Percentiles rank a stretch among this genome's conserved stretches.
phyloP scores from a whole-genome alignment of 768 basidiomycete genomes.

The Aureoboletus auriporus region DNA sequence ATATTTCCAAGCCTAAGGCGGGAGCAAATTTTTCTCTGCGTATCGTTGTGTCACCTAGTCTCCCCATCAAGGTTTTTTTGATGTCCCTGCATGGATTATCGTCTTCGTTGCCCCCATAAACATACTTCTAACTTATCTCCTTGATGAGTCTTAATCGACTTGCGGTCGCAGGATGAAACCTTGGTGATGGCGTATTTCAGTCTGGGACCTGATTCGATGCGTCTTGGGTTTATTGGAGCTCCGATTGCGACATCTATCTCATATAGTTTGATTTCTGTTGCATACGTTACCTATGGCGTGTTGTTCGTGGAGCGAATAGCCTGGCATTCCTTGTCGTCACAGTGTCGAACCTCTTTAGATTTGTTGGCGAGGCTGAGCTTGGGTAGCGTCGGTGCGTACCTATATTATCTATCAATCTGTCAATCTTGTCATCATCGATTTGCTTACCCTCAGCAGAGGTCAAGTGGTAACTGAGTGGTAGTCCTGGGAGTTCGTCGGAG shows the following conservation, averaged over 20 bases:
- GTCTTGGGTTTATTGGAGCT: constrained; percentile 89
- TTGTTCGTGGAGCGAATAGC: constrained; percentile 67
- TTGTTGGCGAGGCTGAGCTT: constrained; percentile 74
- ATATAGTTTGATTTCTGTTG: constrained; percentile 73
- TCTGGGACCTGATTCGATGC: constrained; percentile 79
- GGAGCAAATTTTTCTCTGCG: constrained; percentile 19
- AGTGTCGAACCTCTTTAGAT: constrained; percentile 64
- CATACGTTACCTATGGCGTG: constrained; percentile 60
- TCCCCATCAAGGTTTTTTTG: constrained; percentile 63
- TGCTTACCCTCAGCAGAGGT: constrained; percentile 30
- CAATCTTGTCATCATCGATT: not conserved
- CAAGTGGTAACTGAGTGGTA: constrained; percentile 94
- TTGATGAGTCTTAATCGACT: constrained; percentile 46
- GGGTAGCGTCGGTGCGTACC: constrained; percentile 63
- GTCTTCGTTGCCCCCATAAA: no score
- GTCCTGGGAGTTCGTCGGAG: constrained; percentile 87
- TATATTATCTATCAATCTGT: no score
- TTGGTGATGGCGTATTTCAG: constrained; percentile 64
- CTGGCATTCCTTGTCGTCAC: constrained; percentile 74
- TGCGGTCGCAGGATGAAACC: not conserved
- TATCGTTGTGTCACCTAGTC: constrained; percentile 20
- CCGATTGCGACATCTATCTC: constrained; percentile 86
- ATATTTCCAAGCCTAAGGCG: constrained; percentile 78
- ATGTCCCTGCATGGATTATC: no score
- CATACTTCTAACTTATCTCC: constrained; percentile 10